A percentile compares a stretch with the other conserved stretches of the same genome.
Evolutionary conservation across 805 yeast species (phyloP).

Genomic region (Scheffersomyces amazonensis): DNA sequence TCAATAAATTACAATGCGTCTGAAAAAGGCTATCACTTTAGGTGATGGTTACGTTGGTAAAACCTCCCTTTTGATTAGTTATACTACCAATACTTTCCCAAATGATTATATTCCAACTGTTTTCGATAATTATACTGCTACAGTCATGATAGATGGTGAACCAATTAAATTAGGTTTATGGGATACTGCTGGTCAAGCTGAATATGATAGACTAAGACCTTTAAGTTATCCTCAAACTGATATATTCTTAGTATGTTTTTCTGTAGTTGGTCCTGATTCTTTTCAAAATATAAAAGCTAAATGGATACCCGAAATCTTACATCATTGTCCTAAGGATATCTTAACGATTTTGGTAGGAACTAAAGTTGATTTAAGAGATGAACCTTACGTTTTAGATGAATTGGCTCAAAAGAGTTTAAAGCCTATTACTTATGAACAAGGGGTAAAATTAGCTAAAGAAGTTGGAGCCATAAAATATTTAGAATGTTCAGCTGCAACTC

Average conservation of each 20-base stretch:
- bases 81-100: slow-evolving; percentile 90
- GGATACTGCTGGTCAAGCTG: slow-evolving; percentile 97
- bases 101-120: slow-evolving; percentile 94
- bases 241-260: slow-evolving; percentile 81
- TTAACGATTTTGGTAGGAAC: slow-evolving; percentile 79
- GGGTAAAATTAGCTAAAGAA: slow-evolving; percentile 63
- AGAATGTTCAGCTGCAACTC: slow-evolving; percentile 91
- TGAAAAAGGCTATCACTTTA: slow-evolving; percentile 88
- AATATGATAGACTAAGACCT: slow-evolving; percentile 86
- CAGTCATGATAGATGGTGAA: slow-evolving; percentile 77
- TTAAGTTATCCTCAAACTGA: slow-evolving; percentile 91
- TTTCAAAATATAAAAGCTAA: slow-evolving; percentile 78
- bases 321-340: slow-evolving; percentile 72
- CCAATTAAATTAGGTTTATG: slow-evolving; percentile 83
- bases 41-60: slow-evolving; percentile 98
- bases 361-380: slow-evolving; percentile 83
- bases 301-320: slow-evolving; percentile 78
- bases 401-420: slow-evolving; percentile 58
- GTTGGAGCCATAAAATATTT: slow-evolving; percentile 70
- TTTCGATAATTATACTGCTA: slow-evolving; percentile 87
- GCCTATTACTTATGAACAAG: slow-evolving; percentile 64
- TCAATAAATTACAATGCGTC: slow-evolving; percentile 55
- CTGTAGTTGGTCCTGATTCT: slow-evolving; percentile 76
- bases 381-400: slow-evolving; percentile 69
- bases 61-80: slow-evolving; percentile 81